A percentile compares a stretch with the other conserved stretches of the same genome.
Evolutionary conservation across 106 monocot genomes (phyloP).

Genomic region (Dendrobium officinale): DNA sequence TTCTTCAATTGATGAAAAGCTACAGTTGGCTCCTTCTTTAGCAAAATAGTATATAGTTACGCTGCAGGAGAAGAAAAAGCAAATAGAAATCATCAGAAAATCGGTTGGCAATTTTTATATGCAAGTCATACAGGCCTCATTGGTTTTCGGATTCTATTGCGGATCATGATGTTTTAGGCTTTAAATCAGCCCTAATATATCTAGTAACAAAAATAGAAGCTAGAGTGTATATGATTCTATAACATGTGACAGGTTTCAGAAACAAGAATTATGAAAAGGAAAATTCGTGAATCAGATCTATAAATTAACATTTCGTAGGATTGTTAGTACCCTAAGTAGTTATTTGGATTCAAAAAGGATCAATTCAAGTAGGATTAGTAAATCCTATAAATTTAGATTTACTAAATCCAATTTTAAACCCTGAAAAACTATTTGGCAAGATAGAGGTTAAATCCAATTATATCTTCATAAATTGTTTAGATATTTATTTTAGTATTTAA

Average conservation of each 20-base stretch:
- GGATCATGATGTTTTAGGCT: background rate
- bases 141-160: background rate
- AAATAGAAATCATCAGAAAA: background rate
- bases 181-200: background rate
- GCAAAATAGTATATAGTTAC: slow-evolving; percentile 93
- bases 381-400: too few relatives aligned
- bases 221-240: background rate
- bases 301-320: too few relatives aligned
- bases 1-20: slow-evolving; percentile 32
- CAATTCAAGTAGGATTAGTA: too few relatives aligned
- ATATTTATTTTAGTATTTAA: too few relatives aligned
- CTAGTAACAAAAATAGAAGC: background rate
- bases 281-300: background rate
- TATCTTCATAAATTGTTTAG: too few relatives aligned
- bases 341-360: too few relatives aligned
- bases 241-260: background rate
- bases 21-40: slow-evolving; percentile 55
- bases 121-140: background rate
- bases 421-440: too few relatives aligned
- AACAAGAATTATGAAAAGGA: background rate
- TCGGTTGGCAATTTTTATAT: background rate
- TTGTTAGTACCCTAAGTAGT: too few relatives aligned
- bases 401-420: too few relatives aligned
- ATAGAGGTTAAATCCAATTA: too few relatives aligned
- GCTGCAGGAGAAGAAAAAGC: slow-evolving; percentile 26